Base-by-base conservation (phyloP, 768 basidiomycete species). In the Boletellus ananiceps region DNA sequence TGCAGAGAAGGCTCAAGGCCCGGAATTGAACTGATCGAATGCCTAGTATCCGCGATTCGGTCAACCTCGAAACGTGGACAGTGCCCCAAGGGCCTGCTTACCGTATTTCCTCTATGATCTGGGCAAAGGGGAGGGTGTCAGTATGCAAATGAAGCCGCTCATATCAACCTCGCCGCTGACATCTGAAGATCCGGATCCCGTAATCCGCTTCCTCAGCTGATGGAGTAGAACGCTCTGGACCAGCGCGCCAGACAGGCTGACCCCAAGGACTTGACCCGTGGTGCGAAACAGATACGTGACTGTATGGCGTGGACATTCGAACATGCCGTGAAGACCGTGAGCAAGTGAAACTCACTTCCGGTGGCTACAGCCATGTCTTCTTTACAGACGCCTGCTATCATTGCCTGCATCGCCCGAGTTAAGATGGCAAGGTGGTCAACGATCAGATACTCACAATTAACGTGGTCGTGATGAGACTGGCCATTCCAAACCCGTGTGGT, bases 261-360 rank as follows among this genome's bases (percentile, higher is more conserved):
- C 95, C 32, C 95, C 96, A 47, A 97, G 77, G 19, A 96, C 96
- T 73, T 97, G 95, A 3, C 94, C 94, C 15, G 90, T 88, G 8
- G 92, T 93, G 55, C 94, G 76, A 74, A 94, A 95, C 40, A 96
- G 75, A 69, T 98, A 98, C 29, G 88, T 89, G 59, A 94, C 93
- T 95, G 58, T 15, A 40, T 36, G 47, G 25, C n/a, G 40, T 38
- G 18, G 5, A 44, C 23, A n/a, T 44, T 44, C 46, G 33, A 62
- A 53, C 47, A 41, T 32, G 19, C 29, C 11, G n/a, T 43, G 37
- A 52, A 44, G 32, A 21, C 34, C 47, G 36, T 47, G 48, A 44
- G 43, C 52, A 54, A 31, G 44, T 46, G 46, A 25, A 56, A 74
- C 87, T 72, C 70, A 93, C 92, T 88, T 65, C 92, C 92, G 31